Evolutionary conservation across 2,329 filamentous ascomycete genomes (phyloP).

Genomic region (Alternaria solani): DNA sequence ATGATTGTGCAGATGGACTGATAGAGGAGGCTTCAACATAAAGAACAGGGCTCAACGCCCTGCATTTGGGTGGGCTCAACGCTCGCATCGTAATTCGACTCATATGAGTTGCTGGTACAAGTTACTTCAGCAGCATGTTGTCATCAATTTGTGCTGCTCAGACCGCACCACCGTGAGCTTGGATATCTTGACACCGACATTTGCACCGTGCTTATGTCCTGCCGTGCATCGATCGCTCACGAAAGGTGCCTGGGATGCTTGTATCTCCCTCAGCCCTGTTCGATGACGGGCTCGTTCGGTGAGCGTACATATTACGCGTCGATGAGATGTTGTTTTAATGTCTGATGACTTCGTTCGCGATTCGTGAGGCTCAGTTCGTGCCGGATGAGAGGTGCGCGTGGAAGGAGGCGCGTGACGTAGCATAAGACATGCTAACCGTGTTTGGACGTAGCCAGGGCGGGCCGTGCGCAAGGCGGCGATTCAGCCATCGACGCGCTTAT

Average conservation of each 20-base stretch:
- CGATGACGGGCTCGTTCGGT: not conserved
- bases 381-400: slow-evolving; percentile 17
- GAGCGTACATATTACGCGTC: not conserved
- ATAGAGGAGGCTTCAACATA: not conserved
- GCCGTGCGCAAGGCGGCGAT: slow-evolving; percentile 30
- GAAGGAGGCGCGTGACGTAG: slow-evolving; percentile 17
- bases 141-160: not conserved
- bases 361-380: not conserved
- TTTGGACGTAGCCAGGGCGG: slow-evolving; percentile 14
- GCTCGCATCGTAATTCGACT: not conserved
- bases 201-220: not conserved
- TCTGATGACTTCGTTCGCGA: not conserved
- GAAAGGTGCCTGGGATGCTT: not conserved
- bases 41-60: not conserved
- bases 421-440: not conserved
- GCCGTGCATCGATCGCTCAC: not conserved
- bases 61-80: not conserved
- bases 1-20: slow-evolving; percentile 3
- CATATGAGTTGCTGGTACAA: not conserved
- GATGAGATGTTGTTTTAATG: no score
- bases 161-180: not conserved
- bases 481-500: slow-evolving; percentile 25
- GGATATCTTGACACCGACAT: not conserved
- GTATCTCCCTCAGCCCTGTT: not conserved
- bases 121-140: not conserved